phyloP scores from a whole-genome alignment of 169 alveolate genomes.

The Plasmodium knowlesi region DNA sequence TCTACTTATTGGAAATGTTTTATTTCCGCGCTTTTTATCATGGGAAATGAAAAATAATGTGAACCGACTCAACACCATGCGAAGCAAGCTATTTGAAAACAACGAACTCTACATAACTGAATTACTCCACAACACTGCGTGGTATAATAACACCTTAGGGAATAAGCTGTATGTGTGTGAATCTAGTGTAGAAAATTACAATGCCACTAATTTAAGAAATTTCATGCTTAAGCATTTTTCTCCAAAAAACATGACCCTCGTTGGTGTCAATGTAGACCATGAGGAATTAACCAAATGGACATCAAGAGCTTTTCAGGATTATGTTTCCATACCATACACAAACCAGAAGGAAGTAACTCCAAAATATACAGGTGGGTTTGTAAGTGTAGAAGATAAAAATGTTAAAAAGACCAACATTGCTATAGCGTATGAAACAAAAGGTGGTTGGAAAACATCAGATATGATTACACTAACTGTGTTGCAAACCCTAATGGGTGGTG shows the following conservation, averaged over 20 bases:
- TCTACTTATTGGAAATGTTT: constrained; percentile 89
- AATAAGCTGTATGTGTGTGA: constrained; percentile 80
- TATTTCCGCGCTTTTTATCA: constrained; percentile 89
- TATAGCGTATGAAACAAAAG: constrained; percentile 84
- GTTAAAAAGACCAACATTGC: constrained; percentile 88
- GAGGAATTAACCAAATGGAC: constrained; percentile 89
- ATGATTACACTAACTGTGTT: constrained; percentile 85
- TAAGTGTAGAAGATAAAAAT: constrained; percentile 83
- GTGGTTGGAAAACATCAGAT: constrained; percentile 88
- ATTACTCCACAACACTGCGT: constrained; percentile 89
- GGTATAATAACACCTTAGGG: constrained; percentile 92
- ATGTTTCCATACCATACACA: constrained; percentile 87
- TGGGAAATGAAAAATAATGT: constrained; percentile 88
- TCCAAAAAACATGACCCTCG: constrained; percentile 87
- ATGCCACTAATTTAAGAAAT: constrained; percentile 86
- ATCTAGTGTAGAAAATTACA: constrained; percentile 81
- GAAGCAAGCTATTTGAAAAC: constrained; percentile 77
- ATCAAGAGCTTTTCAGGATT: constrained; percentile 90
- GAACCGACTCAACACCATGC: constrained; percentile 77
- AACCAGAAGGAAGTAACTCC: constrained; percentile 77
- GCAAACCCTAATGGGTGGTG: constrained; percentile 93
- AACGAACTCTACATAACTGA: constrained; percentile 88
- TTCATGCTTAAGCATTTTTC: constrained; percentile 89
- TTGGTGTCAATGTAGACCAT: constrained; percentile 88
- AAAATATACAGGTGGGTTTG: constrained; percentile 92